These are phyloP conservation scores for Austroboletus festivus DNA, from an alignment of 768 basidiomycete genomes.

Conservation along the genomic window DNA sequence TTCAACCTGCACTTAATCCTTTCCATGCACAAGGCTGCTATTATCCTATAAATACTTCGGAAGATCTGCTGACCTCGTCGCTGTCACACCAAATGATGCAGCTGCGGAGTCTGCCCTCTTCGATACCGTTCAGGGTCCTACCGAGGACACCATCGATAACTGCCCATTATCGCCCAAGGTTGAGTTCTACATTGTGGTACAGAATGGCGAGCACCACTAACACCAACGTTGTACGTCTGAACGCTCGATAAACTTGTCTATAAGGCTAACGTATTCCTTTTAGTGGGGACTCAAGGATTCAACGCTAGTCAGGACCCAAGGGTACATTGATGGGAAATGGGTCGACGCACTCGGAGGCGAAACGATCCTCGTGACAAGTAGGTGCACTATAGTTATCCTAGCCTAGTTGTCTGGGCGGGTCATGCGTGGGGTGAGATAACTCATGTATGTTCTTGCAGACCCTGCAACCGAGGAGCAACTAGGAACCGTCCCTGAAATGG, in stretches of 20 bases:
- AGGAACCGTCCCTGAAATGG: constrained; percentile 89
- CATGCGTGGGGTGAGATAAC: constrained; percentile 3
- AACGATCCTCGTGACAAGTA: constrained; percentile 75
- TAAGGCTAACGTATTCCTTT: neutral
- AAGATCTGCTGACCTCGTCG: neutral
- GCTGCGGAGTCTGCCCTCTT: constrained; percentile 12
- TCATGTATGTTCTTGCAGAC: constrained; percentile 46
- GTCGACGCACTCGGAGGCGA: constrained; percentile 72
- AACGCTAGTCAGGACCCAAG: constrained; percentile 70
- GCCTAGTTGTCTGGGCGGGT: neutral
- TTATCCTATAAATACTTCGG: neutral
- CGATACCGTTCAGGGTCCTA: constrained; percentile 19
- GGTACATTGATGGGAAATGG: constrained; percentile 84
- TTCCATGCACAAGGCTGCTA: no score
- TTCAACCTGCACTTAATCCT: no score
- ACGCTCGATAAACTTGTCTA: neutral
- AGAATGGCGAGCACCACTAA: constrained; percentile 58
- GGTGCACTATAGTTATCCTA: constrained; percentile 19
- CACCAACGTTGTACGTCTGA: constrained; percentile 32
- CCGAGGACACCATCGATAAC: constrained; percentile 10
- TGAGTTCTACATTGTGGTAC: constrained; percentile 12
- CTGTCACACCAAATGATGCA: constrained; percentile 10
- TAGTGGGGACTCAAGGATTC: constrained; percentile 79
- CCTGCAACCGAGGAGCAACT: constrained; percentile 83
- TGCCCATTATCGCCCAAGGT: constrained; percentile 3